phyloP scores from a whole-genome alignment of 2,329 filamentous ascomycete species.

The Nothomitra cinnamomea region DNA sequence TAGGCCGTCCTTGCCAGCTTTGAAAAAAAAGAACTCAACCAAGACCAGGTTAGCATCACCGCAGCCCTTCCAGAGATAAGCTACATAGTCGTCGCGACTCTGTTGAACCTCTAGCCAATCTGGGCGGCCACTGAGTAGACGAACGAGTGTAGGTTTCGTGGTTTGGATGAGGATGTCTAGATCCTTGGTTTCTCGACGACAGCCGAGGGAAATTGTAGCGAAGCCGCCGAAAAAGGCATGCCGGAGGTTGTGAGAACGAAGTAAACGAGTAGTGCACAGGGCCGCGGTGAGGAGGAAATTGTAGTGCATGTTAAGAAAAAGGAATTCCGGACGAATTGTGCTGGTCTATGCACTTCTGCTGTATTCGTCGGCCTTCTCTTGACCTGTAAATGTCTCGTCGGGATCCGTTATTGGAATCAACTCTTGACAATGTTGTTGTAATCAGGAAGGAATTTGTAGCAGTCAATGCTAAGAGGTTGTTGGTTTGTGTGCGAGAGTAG shows the following conservation, averaged over 20 bases:
- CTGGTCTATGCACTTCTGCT: neutral
- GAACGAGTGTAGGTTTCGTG: constrained; percentile 13
- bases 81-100: constrained; percentile 16
- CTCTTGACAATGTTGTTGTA: no score
- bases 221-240: constrained; percentile 18
- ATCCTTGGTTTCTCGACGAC: constrained; percentile 16
- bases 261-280: constrained; percentile 15
- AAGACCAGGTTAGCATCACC: neutral
- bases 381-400: no score
- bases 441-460: neutral
- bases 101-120: constrained; percentile 16
- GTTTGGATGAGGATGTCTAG: constrained; percentile 16
- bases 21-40: constrained; percentile 5
- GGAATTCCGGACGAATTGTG: neutral
- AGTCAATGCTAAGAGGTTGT: neutral
- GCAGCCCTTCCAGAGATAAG: constrained; percentile 15
- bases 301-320: constrained; percentile 13
- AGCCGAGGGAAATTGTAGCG: constrained; percentile 11
- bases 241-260: constrained; percentile 15
- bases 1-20: neutral
- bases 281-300: constrained; percentile 15
- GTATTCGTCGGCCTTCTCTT: neutral
- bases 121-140: constrained; percentile 12
- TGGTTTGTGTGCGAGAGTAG: neutral
- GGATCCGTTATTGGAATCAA: neutral